These are phyloP conservation scores for Leptographium lundbergii DNA, from an alignment of 2,329 filamentous ascomycete genomes.

Conservation along the genomic window DNA sequence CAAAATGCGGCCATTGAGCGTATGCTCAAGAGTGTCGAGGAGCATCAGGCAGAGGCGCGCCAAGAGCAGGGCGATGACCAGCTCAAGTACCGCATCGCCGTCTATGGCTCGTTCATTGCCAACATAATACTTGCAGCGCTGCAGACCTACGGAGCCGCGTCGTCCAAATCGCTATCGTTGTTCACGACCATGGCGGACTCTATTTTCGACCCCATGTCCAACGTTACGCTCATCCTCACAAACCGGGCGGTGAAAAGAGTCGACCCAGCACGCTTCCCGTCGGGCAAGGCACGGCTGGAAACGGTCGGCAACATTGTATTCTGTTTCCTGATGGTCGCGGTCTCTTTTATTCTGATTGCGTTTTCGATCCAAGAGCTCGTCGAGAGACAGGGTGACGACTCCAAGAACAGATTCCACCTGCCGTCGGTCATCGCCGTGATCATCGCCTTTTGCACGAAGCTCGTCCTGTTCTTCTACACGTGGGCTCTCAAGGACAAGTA, in stretches of 20 bases:
- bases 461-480: slow-evolving; percentile 79
- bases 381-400: slow-evolving; percentile 27
- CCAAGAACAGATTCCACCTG: slow-evolving; percentile 58
- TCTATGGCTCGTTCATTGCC: slow-evolving; percentile 59
- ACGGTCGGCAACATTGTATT: slow-evolving; percentile 94
- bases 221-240: slow-evolving; percentile 74
- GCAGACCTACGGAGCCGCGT: slow-evolving; percentile 79
- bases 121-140: slow-evolving; percentile 69
- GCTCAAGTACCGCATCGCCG: slow-evolving; percentile 56
- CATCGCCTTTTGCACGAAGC: slow-evolving; percentile 75
- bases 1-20: slow-evolving; percentile 93
- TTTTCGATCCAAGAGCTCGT: slow-evolving; percentile 65
- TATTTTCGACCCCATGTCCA: slow-evolving; percentile 84
- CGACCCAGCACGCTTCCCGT: slow-evolving; percentile 75
- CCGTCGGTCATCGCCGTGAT: slow-evolving; percentile 76
- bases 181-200: slow-evolving; percentile 97
- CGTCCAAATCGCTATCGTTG: slow-evolving; percentile 81
- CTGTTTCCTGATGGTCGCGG: slow-evolving; percentile 88
- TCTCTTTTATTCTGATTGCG: slow-evolving; percentile 85
- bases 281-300: slow-evolving; percentile 86
- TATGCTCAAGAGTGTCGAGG: slow-evolving; percentile 82
- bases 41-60: slow-evolving; percentile 71
- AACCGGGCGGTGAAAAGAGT: slow-evolving; percentile 81
- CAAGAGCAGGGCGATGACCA: slow-evolving; percentile 74
- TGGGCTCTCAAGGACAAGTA: slow-evolving; percentile 85